Evolutionary conservation across 148 eudicot species (phyloP).

Genomic region (Silene conica): DNA sequence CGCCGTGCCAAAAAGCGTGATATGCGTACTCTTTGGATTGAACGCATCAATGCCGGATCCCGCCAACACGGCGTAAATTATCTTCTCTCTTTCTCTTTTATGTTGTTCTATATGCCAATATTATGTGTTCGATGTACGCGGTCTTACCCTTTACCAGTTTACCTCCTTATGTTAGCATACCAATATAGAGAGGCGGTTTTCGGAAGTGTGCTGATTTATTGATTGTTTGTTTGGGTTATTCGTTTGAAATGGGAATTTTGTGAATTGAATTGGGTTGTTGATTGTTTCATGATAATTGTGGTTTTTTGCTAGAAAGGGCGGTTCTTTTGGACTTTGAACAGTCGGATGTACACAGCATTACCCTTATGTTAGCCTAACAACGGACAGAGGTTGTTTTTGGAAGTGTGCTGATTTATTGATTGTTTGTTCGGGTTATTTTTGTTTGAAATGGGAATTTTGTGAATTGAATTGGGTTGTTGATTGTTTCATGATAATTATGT

Average conservation of each 20-base stretch:
- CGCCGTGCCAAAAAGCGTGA: constrained; percentile 98
- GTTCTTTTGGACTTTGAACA: too few species aligned
- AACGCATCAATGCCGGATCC: constrained; percentile 88
- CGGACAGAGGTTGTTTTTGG: background rate
- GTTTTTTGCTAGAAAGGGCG: too few species aligned
- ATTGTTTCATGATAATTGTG: too few species aligned
- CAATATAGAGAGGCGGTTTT: too few species aligned
- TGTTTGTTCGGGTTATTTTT: background rate
- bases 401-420: background rate
- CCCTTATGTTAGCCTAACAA: too few species aligned
- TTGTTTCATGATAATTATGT: too few species aligned
- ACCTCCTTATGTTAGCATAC: too few species aligned
- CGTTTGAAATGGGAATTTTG: background rate
- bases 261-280: background rate
- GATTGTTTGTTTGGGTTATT: background rate
- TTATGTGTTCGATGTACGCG: too few species aligned
- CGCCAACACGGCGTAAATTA: constrained; percentile 67
- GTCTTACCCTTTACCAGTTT: too few species aligned
- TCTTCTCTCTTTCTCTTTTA: background rate
- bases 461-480: background rate
- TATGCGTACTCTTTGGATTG: constrained; percentile 91
- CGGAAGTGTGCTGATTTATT: background rate
- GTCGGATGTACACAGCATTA: too few species aligned
- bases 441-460: background rate
- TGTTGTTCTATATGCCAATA: background rate